These are phyloP conservation scores for Annulohypoxylon maeteangense DNA, from an alignment of 495 filamentous ascomycete species.

Conservation along the genomic window DNA sequence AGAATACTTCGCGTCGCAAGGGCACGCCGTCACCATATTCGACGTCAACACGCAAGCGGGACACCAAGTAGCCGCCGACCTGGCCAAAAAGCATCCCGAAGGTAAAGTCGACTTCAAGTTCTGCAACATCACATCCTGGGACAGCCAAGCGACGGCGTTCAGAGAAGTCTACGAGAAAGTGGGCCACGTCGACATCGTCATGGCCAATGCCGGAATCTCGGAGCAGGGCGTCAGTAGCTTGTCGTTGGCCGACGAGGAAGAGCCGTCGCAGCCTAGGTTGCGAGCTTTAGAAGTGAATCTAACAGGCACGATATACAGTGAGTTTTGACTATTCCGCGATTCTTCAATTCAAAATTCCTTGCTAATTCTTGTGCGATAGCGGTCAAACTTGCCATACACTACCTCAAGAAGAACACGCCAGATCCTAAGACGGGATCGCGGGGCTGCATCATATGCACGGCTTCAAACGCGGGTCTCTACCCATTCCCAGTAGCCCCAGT, in stretches of 20 bases:
- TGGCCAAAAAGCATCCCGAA: slow-evolving; percentile 52
- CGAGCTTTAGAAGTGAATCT: slow-evolving; percentile 61
- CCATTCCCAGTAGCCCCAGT: slow-evolving; percentile 66
- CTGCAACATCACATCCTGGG: slow-evolving; percentile 62
- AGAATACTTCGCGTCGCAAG: slow-evolving; percentile 58
- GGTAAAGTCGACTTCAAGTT: slow-evolving; percentile 54
- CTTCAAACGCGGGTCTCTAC: slow-evolving; percentile 67
- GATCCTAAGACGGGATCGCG: slow-evolving; percentile 42
- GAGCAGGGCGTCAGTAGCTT: slow-evolving; percentile 54
- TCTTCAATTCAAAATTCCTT: background rate
- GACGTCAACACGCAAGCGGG: slow-evolving; percentile 59
- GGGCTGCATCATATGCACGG: slow-evolving; percentile 65
- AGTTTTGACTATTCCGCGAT: slow-evolving; percentile 23
- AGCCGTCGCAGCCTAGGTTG: slow-evolving; percentile 54
- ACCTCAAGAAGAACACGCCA: slow-evolving; percentile 60
- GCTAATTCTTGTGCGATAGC: slow-evolving; percentile 46
- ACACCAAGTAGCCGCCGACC: slow-evolving; percentile 40
- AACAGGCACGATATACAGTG: slow-evolving; percentile 60
- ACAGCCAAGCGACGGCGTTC: slow-evolving; percentile 58
- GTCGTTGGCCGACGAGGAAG: slow-evolving; percentile 47
- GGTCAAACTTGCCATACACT: slow-evolving; percentile 62
- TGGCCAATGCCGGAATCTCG: slow-evolving; percentile 67
- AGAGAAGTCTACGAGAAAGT: slow-evolving; percentile 51
- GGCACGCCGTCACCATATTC: slow-evolving; percentile 60
- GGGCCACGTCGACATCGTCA: slow-evolving; percentile 61